Percentiles rank a stretch among this genome's conserved stretches.
Conservation (phyloP, 2,329 filamentous ascomycete genomes). For the Beauveria medogensis region DNA sequence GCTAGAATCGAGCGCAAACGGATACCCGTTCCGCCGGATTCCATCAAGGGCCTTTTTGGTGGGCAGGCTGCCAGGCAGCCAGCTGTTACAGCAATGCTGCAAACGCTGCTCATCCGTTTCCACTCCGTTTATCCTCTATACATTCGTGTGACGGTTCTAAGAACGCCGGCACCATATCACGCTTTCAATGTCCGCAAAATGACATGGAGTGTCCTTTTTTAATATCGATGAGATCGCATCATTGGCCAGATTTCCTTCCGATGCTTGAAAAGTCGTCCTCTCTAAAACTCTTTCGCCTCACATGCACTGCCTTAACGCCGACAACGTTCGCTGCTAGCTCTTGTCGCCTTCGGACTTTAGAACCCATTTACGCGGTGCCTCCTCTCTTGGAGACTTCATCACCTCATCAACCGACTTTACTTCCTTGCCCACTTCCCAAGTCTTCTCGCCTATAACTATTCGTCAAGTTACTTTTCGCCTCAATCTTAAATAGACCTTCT, state of each 20-base stretch:
- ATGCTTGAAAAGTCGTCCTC: not conserved
- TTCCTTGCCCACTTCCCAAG: not conserved
- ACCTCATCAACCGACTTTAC: not conserved
- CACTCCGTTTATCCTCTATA: not conserved
- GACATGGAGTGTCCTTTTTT: not conserved
- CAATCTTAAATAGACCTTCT: not conserved
- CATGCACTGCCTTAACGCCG: not conserved
- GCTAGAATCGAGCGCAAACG: not conserved
- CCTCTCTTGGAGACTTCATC: not conserved
- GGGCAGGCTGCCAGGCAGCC: not conserved
- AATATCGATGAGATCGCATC: not conserved
- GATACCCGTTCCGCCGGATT: not conserved
- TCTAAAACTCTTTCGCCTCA: too few relatives aligned
- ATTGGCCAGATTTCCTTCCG: not conserved
- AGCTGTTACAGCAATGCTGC: not conserved
- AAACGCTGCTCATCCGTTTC: not conserved
- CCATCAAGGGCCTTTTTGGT: not conserved
- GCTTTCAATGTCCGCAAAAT: not conserved
- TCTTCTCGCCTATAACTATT: too few relatives aligned
- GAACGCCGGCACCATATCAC: not conserved
- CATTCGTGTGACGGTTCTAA: not conserved
- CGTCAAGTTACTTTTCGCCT: too few relatives aligned
- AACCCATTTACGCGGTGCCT: not conserved
- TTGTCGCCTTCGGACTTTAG: conserved; percentile 1
- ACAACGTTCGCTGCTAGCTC: not conserved